Percentiles rank a stretch among this genome's conserved stretches.
phyloP scores from a whole-genome alignment of 202 grass and related monocot genomes.

The Bolboschoenoplectus hybrid region DNA sequence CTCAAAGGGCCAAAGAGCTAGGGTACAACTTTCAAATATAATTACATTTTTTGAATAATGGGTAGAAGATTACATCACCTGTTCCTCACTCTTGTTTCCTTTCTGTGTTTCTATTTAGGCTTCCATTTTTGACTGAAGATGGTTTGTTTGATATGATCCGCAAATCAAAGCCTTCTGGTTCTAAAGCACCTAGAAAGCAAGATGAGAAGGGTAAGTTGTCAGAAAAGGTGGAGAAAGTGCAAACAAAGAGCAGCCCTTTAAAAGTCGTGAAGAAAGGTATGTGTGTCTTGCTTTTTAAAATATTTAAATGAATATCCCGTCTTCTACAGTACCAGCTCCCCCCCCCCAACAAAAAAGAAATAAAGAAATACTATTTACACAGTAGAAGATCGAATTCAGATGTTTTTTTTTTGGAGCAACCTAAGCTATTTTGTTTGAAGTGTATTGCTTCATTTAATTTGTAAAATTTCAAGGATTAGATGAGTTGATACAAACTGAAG shows the following conservation, averaged over 20 bases:
- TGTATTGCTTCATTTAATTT: background rate
- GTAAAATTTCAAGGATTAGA: background rate
- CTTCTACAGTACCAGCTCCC: background rate
- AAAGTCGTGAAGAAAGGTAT: constrained; percentile 76
- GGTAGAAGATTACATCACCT: constrained; percentile 14
- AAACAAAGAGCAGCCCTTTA: constrained; percentile 56
- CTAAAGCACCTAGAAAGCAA: constrained; percentile 54
- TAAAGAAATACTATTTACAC: background rate
- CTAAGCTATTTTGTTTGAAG: constrained; percentile 20
- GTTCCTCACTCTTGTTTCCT: constrained; percentile 35
- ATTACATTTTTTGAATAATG: constrained; percentile 37
- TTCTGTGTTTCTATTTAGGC: constrained; percentile 53
- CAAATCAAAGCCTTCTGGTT: constrained; percentile 70
- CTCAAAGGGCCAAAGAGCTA: constrained; percentile 85
- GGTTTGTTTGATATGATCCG: constrained; percentile 90
- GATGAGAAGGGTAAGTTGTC: constrained; percentile 51
- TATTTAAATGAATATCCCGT: background rate
- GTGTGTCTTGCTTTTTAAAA: background rate
- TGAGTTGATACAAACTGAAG: constrained; percentile 1
- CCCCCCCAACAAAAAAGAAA: background rate
- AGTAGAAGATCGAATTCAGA: background rate
- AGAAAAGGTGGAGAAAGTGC: constrained; percentile 63
- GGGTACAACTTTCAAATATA: constrained; percentile 57
- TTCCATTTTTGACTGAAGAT: constrained; percentile 91
- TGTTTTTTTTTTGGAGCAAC: background rate